phyloP scores from a whole-genome alignment of 768 basidiomycete genomes.

The Lenzites betulinus region DNA sequence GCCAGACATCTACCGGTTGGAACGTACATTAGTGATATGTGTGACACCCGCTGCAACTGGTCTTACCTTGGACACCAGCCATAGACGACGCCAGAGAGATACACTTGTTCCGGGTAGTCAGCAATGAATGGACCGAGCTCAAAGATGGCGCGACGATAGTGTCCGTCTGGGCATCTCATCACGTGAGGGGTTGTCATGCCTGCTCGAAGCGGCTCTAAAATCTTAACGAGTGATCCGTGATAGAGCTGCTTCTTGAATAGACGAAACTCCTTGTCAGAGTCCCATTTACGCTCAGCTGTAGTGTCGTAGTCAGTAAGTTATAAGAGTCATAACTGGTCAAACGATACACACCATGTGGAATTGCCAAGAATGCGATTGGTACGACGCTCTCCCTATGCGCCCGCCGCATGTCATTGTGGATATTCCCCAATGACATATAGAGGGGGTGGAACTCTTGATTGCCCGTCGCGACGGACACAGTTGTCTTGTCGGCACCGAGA shows the following conservation, averaged over 20 bases:
- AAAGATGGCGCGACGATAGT: slow-evolving; percentile 32
- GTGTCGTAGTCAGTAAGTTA: neutral
- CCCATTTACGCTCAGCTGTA: neutral
- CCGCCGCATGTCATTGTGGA: too few species aligned
- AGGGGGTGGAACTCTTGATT: slow-evolving; percentile 29
- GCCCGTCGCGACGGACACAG: slow-evolving; percentile 34
- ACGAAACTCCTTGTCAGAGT: slow-evolving; percentile 12
- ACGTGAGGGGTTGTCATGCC: slow-evolving; percentile 11
- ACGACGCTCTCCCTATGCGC: slow-evolving; percentile 22
- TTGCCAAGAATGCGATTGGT: slow-evolving; percentile 26
- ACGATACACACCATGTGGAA: slow-evolving; percentile 28
- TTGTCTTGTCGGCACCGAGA: slow-evolving; percentile 42
- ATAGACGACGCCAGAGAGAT: slow-evolving; percentile 24
- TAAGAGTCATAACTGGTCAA: neutral
- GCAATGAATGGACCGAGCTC: slow-evolving; percentile 35
- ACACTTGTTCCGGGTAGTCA: slow-evolving; percentile 36
- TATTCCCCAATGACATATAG: slow-evolving; percentile 25
- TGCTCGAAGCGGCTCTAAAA: slow-evolving; percentile 9
- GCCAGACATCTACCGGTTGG: neutral
- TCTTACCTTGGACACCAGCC: slow-evolving; percentile 18
- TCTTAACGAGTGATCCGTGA: slow-evolving; percentile 10
- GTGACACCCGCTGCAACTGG: neutral
- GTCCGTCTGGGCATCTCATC: slow-evolving; percentile 26
- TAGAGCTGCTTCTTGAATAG: slow-evolving; percentile 19
- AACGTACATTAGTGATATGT: neutral